Base-by-base conservation (phyloP, 139 green algal genomes). In the Micromonas pusilla region DNA sequence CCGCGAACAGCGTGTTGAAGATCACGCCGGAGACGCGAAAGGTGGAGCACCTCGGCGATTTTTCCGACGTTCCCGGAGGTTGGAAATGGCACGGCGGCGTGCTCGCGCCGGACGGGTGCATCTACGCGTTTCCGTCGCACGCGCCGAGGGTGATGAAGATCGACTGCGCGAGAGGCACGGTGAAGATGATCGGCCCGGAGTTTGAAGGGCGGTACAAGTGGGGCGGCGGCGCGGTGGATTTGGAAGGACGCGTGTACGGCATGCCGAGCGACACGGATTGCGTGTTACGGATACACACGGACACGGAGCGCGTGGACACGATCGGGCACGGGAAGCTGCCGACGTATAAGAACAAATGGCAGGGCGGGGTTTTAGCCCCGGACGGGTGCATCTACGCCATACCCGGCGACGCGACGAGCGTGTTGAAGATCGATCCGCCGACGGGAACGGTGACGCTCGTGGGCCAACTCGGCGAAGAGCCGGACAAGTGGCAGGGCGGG, bases 351-450 rank as follows among this genome's bases (percentile, higher is more conserved):
- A 81, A 81, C 52, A 81, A 83, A 28, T 83, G 78, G 78, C 78
- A 83, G 67, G 66, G 66, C 0, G 78, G 78, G 6, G 76, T 83
- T 20, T 21, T 71, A 5, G 78, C 62, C 26, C 54, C 5, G 25
- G 78, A 83, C 78, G 78, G 78, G 2, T 60, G 16, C 54, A 70
- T 83, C 19, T 83, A 83, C 63, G 70, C 26, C 62, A 74, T 83
- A 30, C 78, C 78, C 30, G 62, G 32, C 34, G 52, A 77, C 38
- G 68, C 78, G n/a, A n/a, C 52, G 32, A 37, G 23, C 30, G 78
- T 83, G 54, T 31, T 83, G 31, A 54, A n/a, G 31, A 66, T 72
- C 32, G 32, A 60, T 19, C 23, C 31, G 0, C 20, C 6, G 21
- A 75, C 4, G 26, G 72, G 4, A 6, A 25, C 52, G 21, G n/a